These are phyloP conservation scores for Amanita rubescens DNA, from an alignment of 768 basidiomycete genomes.

Conservation along the genomic window DNA sequence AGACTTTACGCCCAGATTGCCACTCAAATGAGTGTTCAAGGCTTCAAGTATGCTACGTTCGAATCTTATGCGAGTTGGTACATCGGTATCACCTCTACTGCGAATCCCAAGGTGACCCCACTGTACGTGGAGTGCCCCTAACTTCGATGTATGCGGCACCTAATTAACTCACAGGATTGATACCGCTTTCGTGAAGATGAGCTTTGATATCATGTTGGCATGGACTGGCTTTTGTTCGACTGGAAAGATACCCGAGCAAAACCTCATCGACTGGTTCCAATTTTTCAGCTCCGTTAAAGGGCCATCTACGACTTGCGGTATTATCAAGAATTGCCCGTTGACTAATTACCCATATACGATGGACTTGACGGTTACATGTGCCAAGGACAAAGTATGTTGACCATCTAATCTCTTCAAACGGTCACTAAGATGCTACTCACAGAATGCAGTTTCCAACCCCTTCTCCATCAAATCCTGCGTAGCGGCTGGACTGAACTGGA, in stretches of 20 bases:
- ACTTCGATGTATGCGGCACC: not conserved
- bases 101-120: slow-evolving; percentile 2
- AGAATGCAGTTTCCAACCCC: slow-evolving; percentile 9
- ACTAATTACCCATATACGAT: slow-evolving; percentile 8
- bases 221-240: slow-evolving; percentile 11
- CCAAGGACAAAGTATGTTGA: slow-evolving; percentile 6
- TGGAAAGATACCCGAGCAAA: slow-evolving; percentile 5
- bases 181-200: slow-evolving; percentile 9
- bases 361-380: slow-evolving; percentile 8
- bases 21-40: not conserved
- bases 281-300: slow-evolving; percentile 9
- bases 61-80: slow-evolving; percentile 9
- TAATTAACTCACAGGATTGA: slow-evolving; percentile 2
- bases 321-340: slow-evolving; percentile 4
- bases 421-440: not conserved
- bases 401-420: not conserved
- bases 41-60: not conserved
- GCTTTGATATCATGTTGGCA: slow-evolving; percentile 11
- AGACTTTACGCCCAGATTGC: not conserved
- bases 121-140: not conserved
- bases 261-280: slow-evolving; percentile 13
- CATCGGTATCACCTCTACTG: not conserved
- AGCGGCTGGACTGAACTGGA: slow-evolving; percentile 10
- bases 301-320: slow-evolving; percentile 7
- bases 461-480: slow-evolving; percentile 9